Conservation (phyloP, 164 flowering plant species). For the Vitis vinifera region DNA sequence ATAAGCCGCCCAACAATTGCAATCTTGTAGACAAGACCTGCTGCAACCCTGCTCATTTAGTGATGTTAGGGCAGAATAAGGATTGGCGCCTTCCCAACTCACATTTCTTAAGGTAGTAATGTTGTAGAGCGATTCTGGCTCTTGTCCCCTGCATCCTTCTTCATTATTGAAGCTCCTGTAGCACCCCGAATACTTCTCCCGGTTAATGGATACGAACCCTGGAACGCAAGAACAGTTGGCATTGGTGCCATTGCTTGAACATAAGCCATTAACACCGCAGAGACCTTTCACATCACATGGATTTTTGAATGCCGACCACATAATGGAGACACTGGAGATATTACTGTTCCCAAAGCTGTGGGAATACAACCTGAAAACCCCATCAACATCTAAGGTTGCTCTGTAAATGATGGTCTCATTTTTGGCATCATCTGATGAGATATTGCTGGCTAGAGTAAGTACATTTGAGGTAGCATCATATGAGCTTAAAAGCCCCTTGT, state of each 20-base stretch:
- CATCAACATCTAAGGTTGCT: conserved; percentile 7
- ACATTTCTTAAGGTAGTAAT: neutral
- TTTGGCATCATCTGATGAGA: too few species aligned
- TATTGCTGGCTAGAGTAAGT: too few species aligned
- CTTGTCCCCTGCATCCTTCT: neutral
- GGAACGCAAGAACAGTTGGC: conserved; percentile 13
- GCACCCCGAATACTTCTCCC: neutral
- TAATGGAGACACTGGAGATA: neutral
- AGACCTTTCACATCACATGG: conserved; percentile 12
- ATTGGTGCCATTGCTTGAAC: neutral
- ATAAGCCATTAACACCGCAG: conserved; percentile 20
- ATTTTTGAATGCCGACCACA: neutral
- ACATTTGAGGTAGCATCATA: too few species aligned
- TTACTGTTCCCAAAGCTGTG: neutral
- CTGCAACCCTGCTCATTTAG: conserved; percentile 1
- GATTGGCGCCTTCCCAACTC: neutral
- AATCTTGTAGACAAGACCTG: conserved; percentile 11
- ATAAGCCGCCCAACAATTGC: conserved; percentile 13
- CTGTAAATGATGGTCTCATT: neutral
- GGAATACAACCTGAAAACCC: conserved; percentile 7
- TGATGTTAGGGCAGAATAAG: neutral
- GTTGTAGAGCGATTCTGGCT: neutral
- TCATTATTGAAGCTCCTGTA: neutral
- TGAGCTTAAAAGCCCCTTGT: too few species aligned
- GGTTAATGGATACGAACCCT: neutral